Percentiles rank a stretch among this genome's conserved stretches.
Evolutionary conservation across 2,329 filamentous ascomycete species (phyloP).

Genomic region (Chaetothyriales sp.): DNA sequence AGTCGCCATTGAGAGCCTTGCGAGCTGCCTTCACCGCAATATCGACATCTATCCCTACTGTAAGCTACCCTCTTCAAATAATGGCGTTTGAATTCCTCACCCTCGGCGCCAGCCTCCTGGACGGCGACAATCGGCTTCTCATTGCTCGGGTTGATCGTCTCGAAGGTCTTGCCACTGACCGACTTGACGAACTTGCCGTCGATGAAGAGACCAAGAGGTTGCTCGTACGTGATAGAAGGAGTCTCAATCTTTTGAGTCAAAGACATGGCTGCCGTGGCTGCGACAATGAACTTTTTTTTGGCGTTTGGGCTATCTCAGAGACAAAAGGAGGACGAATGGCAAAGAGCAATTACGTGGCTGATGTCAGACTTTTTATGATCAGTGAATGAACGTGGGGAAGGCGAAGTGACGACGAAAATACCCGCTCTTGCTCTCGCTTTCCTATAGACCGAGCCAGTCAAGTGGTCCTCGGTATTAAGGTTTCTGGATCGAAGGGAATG

Average conservation of each 20-base stretch:
- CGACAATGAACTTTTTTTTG: not conserved
- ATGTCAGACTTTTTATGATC: not conserved
- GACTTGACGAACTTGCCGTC: conserved; percentile 81
- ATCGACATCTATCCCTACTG: conserved; percentile 35
- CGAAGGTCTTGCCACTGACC: conserved; percentile 78
- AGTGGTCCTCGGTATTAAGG: too few species aligned
- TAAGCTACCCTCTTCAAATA: not conserved
- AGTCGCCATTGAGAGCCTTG: conserved; percentile 65
- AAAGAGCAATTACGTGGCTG: not conserved
- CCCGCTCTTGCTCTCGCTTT: conserved; percentile 9
- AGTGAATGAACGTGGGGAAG: conserved; percentile 13
- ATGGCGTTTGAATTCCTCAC: conserved; percentile 39
- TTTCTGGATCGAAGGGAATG: too few species aligned
- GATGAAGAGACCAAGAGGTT: conserved; percentile 30
- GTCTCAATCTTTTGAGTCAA: conserved; percentile 28
- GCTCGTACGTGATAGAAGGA: conserved; percentile 28
- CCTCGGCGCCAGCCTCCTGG: conserved; percentile 76
- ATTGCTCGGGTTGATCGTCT: conserved; percentile 76
- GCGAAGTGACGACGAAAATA: not conserved
- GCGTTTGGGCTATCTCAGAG: not conserved
- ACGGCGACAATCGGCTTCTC: conserved; percentile 77
- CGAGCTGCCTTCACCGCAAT: conserved; percentile 74
- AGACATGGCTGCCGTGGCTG: conserved; percentile 23
- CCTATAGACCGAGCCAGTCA: conserved; percentile 18
- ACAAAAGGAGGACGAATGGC: not conserved